These are phyloP conservation scores for Fusarium clavum DNA, from an alignment of 2,329 filamentous ascomycete genomes.

Conservation along the genomic window DNA sequence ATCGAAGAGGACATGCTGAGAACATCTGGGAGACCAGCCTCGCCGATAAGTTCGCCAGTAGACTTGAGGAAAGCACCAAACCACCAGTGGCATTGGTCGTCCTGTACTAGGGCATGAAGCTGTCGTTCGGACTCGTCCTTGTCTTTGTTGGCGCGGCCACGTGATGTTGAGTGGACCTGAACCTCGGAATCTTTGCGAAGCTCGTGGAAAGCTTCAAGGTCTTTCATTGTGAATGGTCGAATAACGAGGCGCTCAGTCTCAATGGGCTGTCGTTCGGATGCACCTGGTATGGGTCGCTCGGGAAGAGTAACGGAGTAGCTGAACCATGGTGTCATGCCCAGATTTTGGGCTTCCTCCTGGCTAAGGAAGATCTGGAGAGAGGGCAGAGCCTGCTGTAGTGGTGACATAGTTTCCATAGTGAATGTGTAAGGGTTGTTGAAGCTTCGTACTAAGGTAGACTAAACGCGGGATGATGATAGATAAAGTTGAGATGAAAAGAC, in stretches of 20 bases:
- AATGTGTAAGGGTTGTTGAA: background rate
- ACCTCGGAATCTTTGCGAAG: constrained; percentile 17
- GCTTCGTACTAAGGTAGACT: background rate
- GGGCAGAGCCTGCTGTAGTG: constrained; percentile 16
- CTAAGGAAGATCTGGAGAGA: constrained; percentile 11
- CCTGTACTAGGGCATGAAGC: constrained; percentile 12
- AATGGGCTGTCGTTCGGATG: constrained; percentile 24
- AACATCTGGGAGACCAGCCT: constrained; percentile 31
- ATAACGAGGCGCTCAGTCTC: constrained; percentile 32
- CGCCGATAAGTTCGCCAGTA: constrained; percentile 32
- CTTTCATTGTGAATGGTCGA: constrained; percentile 24
- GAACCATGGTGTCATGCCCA: constrained; percentile 39
- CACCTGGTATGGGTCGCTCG: constrained; percentile 20
- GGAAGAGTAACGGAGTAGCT: constrained; percentile 37
- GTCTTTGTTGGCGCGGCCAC: constrained; percentile 26
- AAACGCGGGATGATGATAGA: background rate
- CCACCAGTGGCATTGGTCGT: constrained; percentile 31
- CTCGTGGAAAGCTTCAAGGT: constrained; percentile 34
- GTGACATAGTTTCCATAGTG: constrained; percentile 35
- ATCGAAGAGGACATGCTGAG: constrained; percentile 19
- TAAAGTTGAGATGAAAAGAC: background rate
- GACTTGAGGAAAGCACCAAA: constrained; percentile 35
- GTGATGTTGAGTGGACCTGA: constrained; percentile 17
- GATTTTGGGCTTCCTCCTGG: constrained; percentile 18
- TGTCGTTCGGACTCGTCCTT: constrained; percentile 27